These are phyloP conservation scores for Magnaporthiopsis rhizophila DNA, from an alignment of 2,329 filamentous ascomycete species.

Conservation along the genomic window DNA sequence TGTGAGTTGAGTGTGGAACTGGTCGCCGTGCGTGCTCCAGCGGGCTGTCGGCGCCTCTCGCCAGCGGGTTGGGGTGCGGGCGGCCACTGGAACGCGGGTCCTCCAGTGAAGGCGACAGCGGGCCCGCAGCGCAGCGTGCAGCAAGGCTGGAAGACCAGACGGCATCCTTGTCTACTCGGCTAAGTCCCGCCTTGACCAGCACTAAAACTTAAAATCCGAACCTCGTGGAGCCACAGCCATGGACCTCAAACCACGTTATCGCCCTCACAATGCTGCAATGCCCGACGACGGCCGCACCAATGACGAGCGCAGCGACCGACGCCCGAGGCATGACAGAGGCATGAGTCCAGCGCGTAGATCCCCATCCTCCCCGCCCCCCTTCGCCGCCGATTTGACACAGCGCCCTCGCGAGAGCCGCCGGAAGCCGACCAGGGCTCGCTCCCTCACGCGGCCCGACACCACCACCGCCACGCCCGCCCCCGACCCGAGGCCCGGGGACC, in stretches of 20 bases:
- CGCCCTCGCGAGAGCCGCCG: constrained; percentile 14
- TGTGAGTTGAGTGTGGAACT: neutral
- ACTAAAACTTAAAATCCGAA: constrained; percentile 22
- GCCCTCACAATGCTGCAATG: constrained; percentile 31
- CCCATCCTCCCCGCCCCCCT: constrained; percentile 18
- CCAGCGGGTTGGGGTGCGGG: neutral
- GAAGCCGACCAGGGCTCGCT: neutral
- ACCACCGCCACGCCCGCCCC: neutral
- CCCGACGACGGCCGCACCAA: constrained; percentile 30
- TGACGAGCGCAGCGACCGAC: constrained; percentile 27
- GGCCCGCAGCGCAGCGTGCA: constrained; percentile 5
- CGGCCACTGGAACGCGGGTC: neutral
- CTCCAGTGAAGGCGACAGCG: constrained; percentile 8
- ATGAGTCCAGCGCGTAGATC: constrained; percentile 21
- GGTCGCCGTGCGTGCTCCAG: neutral
- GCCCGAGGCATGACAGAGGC: constrained; percentile 24
- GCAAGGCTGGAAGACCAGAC: neutral
- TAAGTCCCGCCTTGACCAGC: constrained; percentile 14
- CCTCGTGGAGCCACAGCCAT: constrained; percentile 17
- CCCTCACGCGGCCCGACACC: constrained; percentile 2
- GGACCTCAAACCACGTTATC: constrained; percentile 11
- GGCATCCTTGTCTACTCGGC: constrained; percentile 19
- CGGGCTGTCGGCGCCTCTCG: neutral
- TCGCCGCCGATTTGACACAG: constrained; percentile 18
- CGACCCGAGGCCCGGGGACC: constrained; percentile 9